phyloP scores from a whole-genome alignment of 1,284 basidiomycete genomes.

The Sporisorium graminicola region DNA sequence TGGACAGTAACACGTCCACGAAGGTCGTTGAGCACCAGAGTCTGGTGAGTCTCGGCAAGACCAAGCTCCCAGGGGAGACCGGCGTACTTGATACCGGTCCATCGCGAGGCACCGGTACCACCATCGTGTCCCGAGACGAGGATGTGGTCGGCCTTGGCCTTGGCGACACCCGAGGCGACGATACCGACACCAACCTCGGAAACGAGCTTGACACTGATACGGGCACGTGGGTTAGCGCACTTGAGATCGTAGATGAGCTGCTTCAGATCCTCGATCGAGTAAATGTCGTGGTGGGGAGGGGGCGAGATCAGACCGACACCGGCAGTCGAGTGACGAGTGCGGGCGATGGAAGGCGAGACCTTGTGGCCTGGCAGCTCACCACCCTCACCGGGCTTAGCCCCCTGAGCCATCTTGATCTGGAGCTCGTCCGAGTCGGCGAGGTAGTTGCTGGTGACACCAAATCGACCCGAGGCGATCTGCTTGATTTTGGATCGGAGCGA shows the following conservation, averaged over 20 bases:
- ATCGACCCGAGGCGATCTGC: slow-evolving; percentile 67
- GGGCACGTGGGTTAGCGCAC: slow-evolving; percentile 65
- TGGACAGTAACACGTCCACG: slow-evolving; percentile 66
- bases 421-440: slow-evolving; percentile 67
- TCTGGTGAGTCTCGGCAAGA: slow-evolving; percentile 68
- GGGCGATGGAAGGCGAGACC: slow-evolving; percentile 66
- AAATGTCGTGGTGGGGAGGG: slow-evolving; percentile 68
- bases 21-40: slow-evolving; percentile 66
- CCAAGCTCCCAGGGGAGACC: slow-evolving; percentile 68
- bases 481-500: slow-evolving; percentile 68
- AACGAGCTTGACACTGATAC: slow-evolving; percentile 66
- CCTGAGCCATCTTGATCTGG: slow-evolving; percentile 69
- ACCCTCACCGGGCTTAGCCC: slow-evolving; percentile 68
- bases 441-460: slow-evolving; percentile 67
- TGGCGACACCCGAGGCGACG: slow-evolving; percentile 67
- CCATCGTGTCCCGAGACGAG: slow-evolving; percentile 67
- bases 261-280: slow-evolving; percentile 68
- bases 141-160: slow-evolving; percentile 68
- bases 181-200: slow-evolving; percentile 67
- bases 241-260: slow-evolving; percentile 68
- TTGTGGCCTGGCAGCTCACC: slow-evolving; percentile 68
- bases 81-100: slow-evolving; percentile 68
- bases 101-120: slow-evolving; percentile 67
- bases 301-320: slow-evolving; percentile 67
- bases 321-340: slow-evolving; percentile 66